Evolutionary conservation across 1,284 basidiomycete species (phyloP), one percentile per base, ranked within the genome.

Genomic region (Cystobasidium slooffiae): DNA sequence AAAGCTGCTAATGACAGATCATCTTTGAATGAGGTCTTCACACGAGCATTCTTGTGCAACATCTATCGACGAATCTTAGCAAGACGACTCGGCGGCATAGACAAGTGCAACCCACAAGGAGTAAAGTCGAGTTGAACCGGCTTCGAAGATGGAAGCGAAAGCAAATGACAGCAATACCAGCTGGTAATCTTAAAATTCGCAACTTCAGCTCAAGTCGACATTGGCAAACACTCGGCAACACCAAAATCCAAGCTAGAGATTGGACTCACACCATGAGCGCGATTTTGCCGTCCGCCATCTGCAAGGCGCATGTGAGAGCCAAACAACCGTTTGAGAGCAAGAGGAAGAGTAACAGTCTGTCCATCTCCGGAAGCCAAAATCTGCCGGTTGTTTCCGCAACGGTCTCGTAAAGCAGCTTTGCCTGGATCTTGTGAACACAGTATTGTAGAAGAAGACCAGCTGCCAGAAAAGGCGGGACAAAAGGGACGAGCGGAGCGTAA

Each of bases 301-400:
- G 70, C 18, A 73, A 52, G 2, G 56, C 62, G 41, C 56, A 62
- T 3, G 70, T 73, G 5, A 73, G 31, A 41, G 56, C 70, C 43
- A 73, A 49, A 8, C 51, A 47, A 10, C 56, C 70, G 37, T 73
- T 62, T n/a, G 70, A 64, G 18, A 73, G 52, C 9, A 51, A 31
- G 8, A 73, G 46, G 43, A 73, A 73, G 37, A 73, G 37, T 10
- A 73, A 20, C 1, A 73, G 41, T 16, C 70, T 62, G 37, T 73
- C 70, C 70, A 73, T 65, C 22, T 73, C 70, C 18, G 70, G 70
- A 37, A 73, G 70, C 70, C 70, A 73, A 47, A 73, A 73, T n/a
- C 70, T 49, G 16, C 39, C 70, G 2, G 37, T 31, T 31, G 70
- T 73, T 37, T 73, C 70, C 1, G 70, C 63, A 10, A 64, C 41